phyloP scores from a whole-genome alignment of 495 filamentous ascomycete genomes.

The Talaromyces nanjingensis region DNA sequence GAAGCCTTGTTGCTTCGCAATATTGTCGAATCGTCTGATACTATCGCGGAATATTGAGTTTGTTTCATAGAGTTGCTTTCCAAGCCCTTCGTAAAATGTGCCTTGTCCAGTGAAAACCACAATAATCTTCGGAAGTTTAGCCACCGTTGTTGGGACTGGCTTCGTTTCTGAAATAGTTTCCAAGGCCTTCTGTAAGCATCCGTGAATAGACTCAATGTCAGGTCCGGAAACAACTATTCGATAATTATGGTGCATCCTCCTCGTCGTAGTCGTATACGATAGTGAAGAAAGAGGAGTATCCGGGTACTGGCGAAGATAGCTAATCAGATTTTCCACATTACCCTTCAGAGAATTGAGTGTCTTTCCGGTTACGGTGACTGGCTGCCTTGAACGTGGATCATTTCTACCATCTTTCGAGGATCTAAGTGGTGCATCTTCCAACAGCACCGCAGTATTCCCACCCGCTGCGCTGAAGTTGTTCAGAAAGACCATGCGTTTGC shows the following conservation, averaged over 20 bases:
- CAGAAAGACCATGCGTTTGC: slow-evolving; percentile 17
- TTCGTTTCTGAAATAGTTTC: slow-evolving; percentile 14
- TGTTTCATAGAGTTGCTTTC: slow-evolving; percentile 55
- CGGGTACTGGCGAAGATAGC: slow-evolving; percentile 47
- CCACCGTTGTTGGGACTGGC: slow-evolving; percentile 12
- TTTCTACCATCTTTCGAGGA: neutral
- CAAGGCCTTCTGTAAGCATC: slow-evolving; percentile 17
- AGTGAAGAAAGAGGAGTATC: slow-evolving; percentile 43
- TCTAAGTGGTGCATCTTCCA: slow-evolving; percentile 18
- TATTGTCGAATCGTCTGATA: slow-evolving; percentile 60
- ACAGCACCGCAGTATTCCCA: slow-evolving; percentile 25
- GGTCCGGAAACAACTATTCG: slow-evolving; percentile 22
- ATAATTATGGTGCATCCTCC: slow-evolving; percentile 60
- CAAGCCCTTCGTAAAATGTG: slow-evolving; percentile 47
- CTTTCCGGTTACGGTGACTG: slow-evolving; percentile 23
- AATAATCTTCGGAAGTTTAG: slow-evolving; percentile 23
- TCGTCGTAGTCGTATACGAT: slow-evolving; percentile 67
- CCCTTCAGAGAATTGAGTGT: slow-evolving; percentile 20
- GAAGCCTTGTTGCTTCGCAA: slow-evolving; percentile 63
- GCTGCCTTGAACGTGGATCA: slow-evolving; percentile 13
- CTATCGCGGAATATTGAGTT: slow-evolving; percentile 52
- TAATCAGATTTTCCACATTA: slow-evolving; percentile 19
- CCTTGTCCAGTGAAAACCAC: slow-evolving; percentile 49
- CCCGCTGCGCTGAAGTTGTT: slow-evolving; percentile 34
- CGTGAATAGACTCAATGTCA: slow-evolving; percentile 12